Percentiles rank a stretch among this genome's conserved stretches.
Conservation (phyloP, 2,329 filamentous ascomycete species). For the Colletotrichum tofieldiae region DNA sequence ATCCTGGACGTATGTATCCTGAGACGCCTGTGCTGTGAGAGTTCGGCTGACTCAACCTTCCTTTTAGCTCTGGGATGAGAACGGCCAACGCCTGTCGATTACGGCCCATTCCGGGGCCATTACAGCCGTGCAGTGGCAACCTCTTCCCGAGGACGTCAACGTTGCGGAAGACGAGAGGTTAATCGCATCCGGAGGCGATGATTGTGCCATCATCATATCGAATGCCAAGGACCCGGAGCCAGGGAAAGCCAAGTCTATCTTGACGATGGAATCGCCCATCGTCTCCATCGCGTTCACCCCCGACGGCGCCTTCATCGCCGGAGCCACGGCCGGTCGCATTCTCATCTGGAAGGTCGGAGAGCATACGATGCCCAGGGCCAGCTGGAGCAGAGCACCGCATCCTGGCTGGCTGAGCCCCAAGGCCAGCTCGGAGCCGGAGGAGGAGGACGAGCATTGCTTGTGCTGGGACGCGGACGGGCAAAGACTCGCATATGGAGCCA, state of each 20-base stretch:
- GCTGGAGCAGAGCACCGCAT: conserved; percentile 71
- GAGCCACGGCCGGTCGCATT: conserved; percentile 71
- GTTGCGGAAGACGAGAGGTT: conserved; percentile 66
- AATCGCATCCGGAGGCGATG: conserved; percentile 74
- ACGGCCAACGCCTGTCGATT: conserved; percentile 69
- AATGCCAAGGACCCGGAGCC: conserved; percentile 68
- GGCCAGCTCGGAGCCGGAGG: conserved; percentile 66
- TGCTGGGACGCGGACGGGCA: conserved; percentile 75
- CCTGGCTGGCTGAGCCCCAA: conserved; percentile 73
- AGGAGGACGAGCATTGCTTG: conserved; percentile 74
- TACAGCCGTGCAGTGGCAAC: conserved; percentile 74
- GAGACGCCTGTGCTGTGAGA: conserved; percentile 38
- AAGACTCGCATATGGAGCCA: conserved; percentile 75
- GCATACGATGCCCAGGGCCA: conserved; percentile 70
- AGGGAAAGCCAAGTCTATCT: conserved; percentile 70
- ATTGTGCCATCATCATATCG: conserved; percentile 75
- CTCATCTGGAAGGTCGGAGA: conserved; percentile 78
- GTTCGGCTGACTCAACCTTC: conserved; percentile 24
- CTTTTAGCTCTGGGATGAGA: conserved; percentile 68
- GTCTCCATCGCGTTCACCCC: conserved; percentile 75
- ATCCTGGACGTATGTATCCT: conserved; percentile 69
- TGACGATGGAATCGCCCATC: conserved; percentile 73
- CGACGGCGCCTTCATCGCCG: conserved; percentile 75
- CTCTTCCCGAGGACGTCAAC: conserved; percentile 53
- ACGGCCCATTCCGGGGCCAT: conserved; percentile 72